Base-by-base conservation (phyloP, 345 rosid species). In the Salix viminalis region DNA sequence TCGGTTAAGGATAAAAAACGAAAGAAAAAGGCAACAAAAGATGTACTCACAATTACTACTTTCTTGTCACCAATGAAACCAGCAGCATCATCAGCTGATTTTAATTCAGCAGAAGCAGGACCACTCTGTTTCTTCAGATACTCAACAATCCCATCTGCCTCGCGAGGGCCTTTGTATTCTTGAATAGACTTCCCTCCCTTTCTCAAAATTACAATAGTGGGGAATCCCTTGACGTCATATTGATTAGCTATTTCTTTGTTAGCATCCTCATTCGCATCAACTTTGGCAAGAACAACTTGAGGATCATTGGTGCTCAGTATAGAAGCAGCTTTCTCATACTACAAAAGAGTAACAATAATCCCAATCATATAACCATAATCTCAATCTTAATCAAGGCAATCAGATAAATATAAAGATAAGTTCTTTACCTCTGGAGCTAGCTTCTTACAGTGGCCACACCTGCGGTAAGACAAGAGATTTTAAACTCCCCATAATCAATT, bases 291-390 rank as follows among this genome's bases (percentile, higher is more conserved):
- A 82, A 85, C 72, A 5, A 94, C 41, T 0, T 90, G 89, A 72
- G 93, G 95, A 58, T 83, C 87, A 42, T 86, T 89, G 76, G 86
- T 88, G 34, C 91, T 89, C 90, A 96, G 79, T 39, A 86, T 67
- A 21, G 97, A 84, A 12, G 99, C 99, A 77, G 98, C 99, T 84
- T 94, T 91, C 90, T 93, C 98, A 75, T 90, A 96, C 99, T 96
- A 79, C 79, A 75, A 19, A 26, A 69, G 52, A 24, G 46, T 42
- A 42, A 42, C 46, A 10, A 42, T 11, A 42, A 42, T 42, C n/a
- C 11, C 69, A 37, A 66, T 66, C 11, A 34, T 28, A 23, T 19
- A 3, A 2, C 42, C 19, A 9, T 2, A 12, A 37, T 68, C 14
- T 6, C n/a, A 42, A 69, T 69, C 42, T 37, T 44, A 39, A 69